Conservation (phyloP, 257 asterid species). For the Solanum neorickii region DNA sequence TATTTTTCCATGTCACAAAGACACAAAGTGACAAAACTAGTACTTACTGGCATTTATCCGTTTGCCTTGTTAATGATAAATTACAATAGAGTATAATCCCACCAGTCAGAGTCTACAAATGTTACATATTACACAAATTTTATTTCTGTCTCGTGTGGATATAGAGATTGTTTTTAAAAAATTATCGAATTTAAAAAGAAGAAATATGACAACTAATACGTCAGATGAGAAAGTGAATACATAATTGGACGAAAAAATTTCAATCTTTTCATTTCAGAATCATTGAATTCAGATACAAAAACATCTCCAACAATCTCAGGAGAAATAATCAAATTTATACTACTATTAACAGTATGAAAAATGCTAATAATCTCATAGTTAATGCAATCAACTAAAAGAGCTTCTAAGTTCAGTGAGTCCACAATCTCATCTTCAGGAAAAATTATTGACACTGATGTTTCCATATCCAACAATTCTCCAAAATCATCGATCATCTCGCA, state of each 20-base stretch:
- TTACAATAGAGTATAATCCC: not conserved
- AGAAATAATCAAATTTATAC: not conserved
- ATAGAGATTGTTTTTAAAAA: not conserved
- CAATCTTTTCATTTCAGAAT: conserved; percentile 8
- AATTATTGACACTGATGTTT: not conserved
- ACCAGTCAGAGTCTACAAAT: fast-evolving
- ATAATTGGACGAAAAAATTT: conserved; percentile 7
- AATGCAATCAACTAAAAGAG: conserved; percentile 13
- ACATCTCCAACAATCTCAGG: conserved; percentile 4
- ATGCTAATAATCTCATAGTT: conserved; percentile 12
- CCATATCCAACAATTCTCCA: conserved; percentile 1
- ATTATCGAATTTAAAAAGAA: not conserved
- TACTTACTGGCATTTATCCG: not conserved
- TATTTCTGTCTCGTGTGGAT: not conserved
- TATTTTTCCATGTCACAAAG: not conserved
- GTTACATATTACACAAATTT: fast-evolving
- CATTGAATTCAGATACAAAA: conserved; percentile 3
- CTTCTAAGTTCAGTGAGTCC: conserved; percentile 5
- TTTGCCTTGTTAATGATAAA: not conserved
- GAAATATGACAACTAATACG: not conserved
- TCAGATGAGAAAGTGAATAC: not conserved
- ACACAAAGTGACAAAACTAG: not conserved
- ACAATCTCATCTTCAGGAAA: conserved; percentile 13
- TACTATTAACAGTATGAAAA: not conserved
- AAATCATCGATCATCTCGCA: not conserved